Evolutionary conservation across 192 early-diverging fungal genomes (phyloP).

Genomic region (Mortierella alpina): DNA sequence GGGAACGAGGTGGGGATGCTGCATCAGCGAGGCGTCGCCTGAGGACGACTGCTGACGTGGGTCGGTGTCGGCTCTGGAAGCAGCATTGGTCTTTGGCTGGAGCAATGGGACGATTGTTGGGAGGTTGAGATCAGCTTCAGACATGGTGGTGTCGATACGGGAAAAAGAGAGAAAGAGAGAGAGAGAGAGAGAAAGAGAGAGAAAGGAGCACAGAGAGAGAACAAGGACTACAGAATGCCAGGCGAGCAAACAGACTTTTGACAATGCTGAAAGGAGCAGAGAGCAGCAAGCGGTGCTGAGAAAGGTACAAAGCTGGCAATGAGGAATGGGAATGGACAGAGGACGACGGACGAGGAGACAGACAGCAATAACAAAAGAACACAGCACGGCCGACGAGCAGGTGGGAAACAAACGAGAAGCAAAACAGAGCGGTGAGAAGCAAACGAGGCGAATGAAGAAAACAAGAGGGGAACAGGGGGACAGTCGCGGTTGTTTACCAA

Average conservation of each 20-base stretch:
- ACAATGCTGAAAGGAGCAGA: too few species aligned
- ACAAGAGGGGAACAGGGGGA: background rate
- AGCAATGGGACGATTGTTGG: slow-evolving; percentile 48
- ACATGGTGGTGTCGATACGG: slow-evolving; percentile 29
- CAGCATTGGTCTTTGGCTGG: slow-evolving; percentile 27
- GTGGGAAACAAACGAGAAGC: background rate
- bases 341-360: too few species aligned
- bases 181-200: background rate
- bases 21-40: slow-evolving; percentile 22
- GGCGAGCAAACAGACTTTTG: too few species aligned
- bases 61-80: slow-evolving; percentile 7
- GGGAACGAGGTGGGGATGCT: slow-evolving; percentile 47
- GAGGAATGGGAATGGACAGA: too few species aligned
- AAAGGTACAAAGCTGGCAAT: too few species aligned
- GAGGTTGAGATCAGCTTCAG: slow-evolving; percentile 53
- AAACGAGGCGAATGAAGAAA: background rate
- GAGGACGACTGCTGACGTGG: slow-evolving; percentile 18
- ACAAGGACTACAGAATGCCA: background rate
- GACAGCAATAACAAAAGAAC: too few species aligned
- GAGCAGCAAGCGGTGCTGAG: too few species aligned
- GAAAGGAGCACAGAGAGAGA: background rate
- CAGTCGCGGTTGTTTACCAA: background rate
- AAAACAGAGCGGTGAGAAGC: background rate
- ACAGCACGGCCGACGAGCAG: too few species aligned
- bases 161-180: background rate